Base-by-base conservation (phyloP, 371 early-diverging fungal genomes). In the Mycotypha africana region DNA sequence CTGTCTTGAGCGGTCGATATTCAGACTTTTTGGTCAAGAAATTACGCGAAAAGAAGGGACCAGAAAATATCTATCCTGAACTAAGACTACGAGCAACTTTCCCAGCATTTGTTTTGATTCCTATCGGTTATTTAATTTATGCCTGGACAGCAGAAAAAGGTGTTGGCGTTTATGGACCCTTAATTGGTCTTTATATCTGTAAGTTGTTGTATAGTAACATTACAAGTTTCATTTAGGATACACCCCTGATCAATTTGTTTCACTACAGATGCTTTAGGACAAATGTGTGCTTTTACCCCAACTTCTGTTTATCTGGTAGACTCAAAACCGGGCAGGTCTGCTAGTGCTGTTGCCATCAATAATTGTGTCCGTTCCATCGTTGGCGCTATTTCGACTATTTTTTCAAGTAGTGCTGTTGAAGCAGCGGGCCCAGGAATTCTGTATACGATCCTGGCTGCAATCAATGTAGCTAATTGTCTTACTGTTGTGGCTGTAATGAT, bases 221-320 rank as follows among this genome's bases (percentile, higher is more conserved):
- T 12, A 12, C 12, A 28, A 8, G 12, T 8, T 28, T 28, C 6
- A 28, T n/a, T 21, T 44, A n/a, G n/a, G n/a, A n/a, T n/a, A n/a
- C n/a, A n/a, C n/a, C n/a, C n/a, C n/a, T n/a, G n/a, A n/a, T n/a
- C n/a, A n/a, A n/a, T n/a, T n/a, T n/a, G n/a, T n/a, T n/a, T n/a
- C n/a, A n/a, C 14, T 38, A 19, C 33, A 65, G 60, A 64, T 47
- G 58, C 58, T 4, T 7, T 63, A n/a, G 64, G 64, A 1, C 60
- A 61, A 45, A 61, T 63, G 64, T 42, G 35, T 10, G 72, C 72
- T 4, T 58, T 56, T 35, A 51, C 74, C 12, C 67, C 78, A 1
- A 67, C 73, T 9, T 56, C 71, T 2, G 75, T 74, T 0, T 80
- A 80, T 31, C 47, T 74, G 2, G 78, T 80, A 8, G 78, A 80